A percentile compares a stretch with the other conserved stretches of the same genome.
These are phyloP conservation scores for Colletotrichum lini DNA, from an alignment of 2,329 filamentous ascomycete species.

Conservation along the genomic window DNA sequence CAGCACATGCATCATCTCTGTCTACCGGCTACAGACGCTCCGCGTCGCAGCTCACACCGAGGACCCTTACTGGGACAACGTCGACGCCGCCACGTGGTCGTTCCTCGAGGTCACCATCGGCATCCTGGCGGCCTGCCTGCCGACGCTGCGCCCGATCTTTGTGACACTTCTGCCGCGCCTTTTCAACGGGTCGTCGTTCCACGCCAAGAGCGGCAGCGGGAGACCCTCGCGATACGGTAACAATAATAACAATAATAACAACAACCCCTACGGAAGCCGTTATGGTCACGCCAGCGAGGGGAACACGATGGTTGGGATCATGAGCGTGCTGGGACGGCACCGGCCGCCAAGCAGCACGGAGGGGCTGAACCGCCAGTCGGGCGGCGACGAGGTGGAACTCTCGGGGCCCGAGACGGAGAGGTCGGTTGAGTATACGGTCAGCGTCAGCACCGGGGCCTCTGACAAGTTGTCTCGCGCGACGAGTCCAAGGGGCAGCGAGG, in stretches of 20 bases:
- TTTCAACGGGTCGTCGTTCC: constrained; percentile 32
- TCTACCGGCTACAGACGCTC: constrained; percentile 51
- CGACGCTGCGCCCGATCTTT: constrained; percentile 49
- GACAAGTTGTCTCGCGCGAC: neutral
- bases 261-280: neutral
- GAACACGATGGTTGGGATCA: constrained; percentile 41
- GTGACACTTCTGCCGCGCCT: constrained; percentile 44
- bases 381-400: constrained; percentile 27
- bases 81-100: constrained; percentile 50
- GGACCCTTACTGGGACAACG: constrained; percentile 50
- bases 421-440: constrained; percentile 33
- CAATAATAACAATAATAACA: too few species aligned
- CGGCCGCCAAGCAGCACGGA: constrained; percentile 19
- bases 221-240: constrained; percentile 2
- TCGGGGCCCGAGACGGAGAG: neutral
- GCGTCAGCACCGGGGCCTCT: constrained; percentile 16
- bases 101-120: constrained; percentile 50
- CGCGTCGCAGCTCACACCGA: constrained; percentile 43
- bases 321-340: constrained; percentile 4
- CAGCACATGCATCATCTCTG: constrained; percentile 48
- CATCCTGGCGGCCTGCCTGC: constrained; percentile 49
- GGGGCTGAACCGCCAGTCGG: neutral
- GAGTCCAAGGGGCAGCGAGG: neutral
- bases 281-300: constrained; percentile 28
- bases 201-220: neutral